A percentile compares a stretch with the other conserved stretches of the same genome.
Conservation (phyloP, 2,329 filamentous ascomycete species). For the Lachnellula cervina region DNA sequence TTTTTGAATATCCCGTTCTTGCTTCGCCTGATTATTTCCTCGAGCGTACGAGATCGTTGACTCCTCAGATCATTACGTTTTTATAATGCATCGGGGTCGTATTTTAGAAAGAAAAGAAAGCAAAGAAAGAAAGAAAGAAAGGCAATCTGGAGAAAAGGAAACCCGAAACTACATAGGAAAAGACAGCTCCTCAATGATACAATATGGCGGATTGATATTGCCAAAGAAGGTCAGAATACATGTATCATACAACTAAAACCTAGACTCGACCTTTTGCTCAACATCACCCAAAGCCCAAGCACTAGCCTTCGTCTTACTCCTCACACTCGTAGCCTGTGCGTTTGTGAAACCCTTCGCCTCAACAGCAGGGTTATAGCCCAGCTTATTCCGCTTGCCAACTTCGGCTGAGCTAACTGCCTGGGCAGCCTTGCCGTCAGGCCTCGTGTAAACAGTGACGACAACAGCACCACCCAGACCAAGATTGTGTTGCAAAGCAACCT, state of each 20-base stretch:
- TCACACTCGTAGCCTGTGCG: slow-evolving; percentile 65
- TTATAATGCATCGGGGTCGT: too few relatives aligned
- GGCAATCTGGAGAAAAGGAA: too few relatives aligned
- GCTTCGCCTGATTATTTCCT: background rate
- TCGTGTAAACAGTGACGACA: slow-evolving; percentile 83
- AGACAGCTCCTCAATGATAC: too few relatives aligned
- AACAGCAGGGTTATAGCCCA: slow-evolving; percentile 90
- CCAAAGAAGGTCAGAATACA: background rate
- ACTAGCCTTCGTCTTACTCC: slow-evolving; percentile 59
- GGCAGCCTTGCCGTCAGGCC: slow-evolving; percentile 69
- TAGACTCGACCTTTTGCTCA: slow-evolving; percentile 65
- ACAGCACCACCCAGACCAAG: slow-evolving; percentile 86
- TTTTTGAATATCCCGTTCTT: background rate
- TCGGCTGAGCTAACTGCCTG: slow-evolving; percentile 57
- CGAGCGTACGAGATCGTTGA: too few relatives aligned
- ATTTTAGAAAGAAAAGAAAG: too few relatives aligned
- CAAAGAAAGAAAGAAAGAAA: too few relatives aligned
- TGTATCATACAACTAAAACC: slow-evolving; percentile 44
- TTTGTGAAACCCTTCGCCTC: slow-evolving; percentile 84
- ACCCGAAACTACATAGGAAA: too few relatives aligned
- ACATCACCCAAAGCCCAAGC: slow-evolving; percentile 78
- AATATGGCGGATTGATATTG: background rate
- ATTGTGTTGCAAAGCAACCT: slow-evolving; percentile 82
- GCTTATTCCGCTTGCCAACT: slow-evolving; percentile 59
- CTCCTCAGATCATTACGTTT: too few relatives aligned